phyloP scores from a whole-genome alignment of 169 alveolate genomes.

The Plasmodium reichenowi region DNA sequence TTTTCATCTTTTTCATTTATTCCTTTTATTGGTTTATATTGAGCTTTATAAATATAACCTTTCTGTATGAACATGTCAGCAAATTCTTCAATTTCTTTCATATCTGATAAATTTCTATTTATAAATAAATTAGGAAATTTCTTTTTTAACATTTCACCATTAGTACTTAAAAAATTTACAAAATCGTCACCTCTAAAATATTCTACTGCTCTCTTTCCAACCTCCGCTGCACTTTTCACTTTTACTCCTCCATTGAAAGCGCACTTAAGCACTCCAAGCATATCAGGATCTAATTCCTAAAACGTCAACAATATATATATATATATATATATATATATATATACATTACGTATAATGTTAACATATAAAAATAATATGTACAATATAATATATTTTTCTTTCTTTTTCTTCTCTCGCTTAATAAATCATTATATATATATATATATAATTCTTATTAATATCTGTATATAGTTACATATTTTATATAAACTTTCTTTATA shows the following conservation, averaged over 20 bases:
- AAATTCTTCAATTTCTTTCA: conserved; percentile 75
- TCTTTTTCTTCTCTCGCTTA: not conserved
- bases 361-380: not conserved
- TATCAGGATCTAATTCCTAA: conserved; percentile 64
- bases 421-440: not conserved
- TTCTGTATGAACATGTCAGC: conserved; percentile 79
- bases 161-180: conserved; percentile 80
- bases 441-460: not conserved
- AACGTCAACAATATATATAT: not conserved
- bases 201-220: conserved; percentile 91
- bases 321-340: not conserved
- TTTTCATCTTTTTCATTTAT: conserved; percentile 80
- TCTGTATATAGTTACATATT: too few relatives aligned
- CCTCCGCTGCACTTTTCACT: conserved; percentile 82
- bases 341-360: not conserved
- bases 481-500: too few relatives aligned
- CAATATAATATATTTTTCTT: not conserved
- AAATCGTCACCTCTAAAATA: conserved; percentile 90
- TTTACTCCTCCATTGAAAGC: conserved; percentile 77
- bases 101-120: conserved; percentile 63
- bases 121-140: conserved; percentile 81
- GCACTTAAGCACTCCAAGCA: conserved; percentile 49
- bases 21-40: conserved; percentile 87
- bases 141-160: conserved; percentile 77
- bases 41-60: conserved; percentile 86